phyloP scores from a whole-genome alignment of 768 basidiomycete species.

The Kwoniella europaea region DNA sequence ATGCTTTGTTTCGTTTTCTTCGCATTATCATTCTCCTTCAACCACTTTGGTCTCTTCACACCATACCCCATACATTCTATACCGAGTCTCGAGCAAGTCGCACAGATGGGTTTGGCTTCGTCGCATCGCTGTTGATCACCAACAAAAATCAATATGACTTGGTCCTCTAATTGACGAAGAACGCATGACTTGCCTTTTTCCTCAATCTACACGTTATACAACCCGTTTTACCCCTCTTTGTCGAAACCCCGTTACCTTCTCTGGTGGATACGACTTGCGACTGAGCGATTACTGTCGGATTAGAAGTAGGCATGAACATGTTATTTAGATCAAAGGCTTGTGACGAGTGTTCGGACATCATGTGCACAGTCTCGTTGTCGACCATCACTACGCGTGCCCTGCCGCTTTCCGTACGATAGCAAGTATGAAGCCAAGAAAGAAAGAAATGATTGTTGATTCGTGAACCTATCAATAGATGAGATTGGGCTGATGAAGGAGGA shows the following conservation, averaged over 20 bases:
- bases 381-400: too few relatives aligned
- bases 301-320: background rate
- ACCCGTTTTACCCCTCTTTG: slow-evolving; percentile 46
- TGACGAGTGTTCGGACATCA: background rate
- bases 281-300: background rate
- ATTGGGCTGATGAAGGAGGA: too few relatives aligned
- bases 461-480: too few relatives aligned
- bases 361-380: too few relatives aligned
- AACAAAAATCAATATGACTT: background rate
- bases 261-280: background rate
- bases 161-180: background rate
- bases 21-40: slow-evolving; percentile 56
- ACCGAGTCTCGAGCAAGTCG: slow-evolving; percentile 32
- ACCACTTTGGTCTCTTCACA: slow-evolving; percentile 34
- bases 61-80: slow-evolving; percentile 42
- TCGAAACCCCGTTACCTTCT: background rate
- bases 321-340: background rate
- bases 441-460: too few relatives aligned
- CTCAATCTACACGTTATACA: slow-evolving; percentile 60
- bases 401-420: too few relatives aligned
- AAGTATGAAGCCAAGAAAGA: too few relatives aligned
- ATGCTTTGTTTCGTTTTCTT: slow-evolving; percentile 55
- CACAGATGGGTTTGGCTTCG: slow-evolving; percentile 33
- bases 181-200: slow-evolving; percentile 28
- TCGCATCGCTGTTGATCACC: slow-evolving; percentile 29